Evolutionary conservation across 768 basidiomycete species (phyloP).

Genomic region (Russula dissimulans): DNA sequence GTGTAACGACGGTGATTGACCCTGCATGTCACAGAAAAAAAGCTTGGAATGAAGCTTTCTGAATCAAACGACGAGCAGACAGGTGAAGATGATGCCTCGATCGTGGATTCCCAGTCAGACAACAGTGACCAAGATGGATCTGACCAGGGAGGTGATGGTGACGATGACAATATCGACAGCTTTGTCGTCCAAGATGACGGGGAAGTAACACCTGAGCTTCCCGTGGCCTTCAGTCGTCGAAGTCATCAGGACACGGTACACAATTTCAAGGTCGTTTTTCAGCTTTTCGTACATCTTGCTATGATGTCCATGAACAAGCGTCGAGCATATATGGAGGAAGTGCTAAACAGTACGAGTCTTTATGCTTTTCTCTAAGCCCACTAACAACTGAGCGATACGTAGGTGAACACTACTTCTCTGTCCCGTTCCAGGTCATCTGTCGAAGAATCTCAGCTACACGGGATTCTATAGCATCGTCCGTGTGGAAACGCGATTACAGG

Average conservation of each 20-base stretch:
- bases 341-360: conserved; percentile 38
- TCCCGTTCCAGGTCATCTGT: conserved; percentile 56
- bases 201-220: conserved; percentile 39
- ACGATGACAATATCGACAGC: conserved; percentile 36
- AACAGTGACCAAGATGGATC: conserved; percentile 29
- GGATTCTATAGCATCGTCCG: conserved; percentile 74
- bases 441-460: conserved; percentile 61
- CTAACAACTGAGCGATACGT: conserved; percentile 18
- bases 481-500: conserved; percentile 70
- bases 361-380: neutral
- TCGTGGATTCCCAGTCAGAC: conserved; percentile 19
- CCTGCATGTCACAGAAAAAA: neutral
- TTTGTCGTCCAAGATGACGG: conserved; percentile 54
- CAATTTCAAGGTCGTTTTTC: conserved; percentile 83
- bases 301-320: conserved; percentile 47
- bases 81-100: conserved; percentile 23
- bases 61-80: conserved; percentile 20
- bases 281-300: conserved; percentile 77
- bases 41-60: conserved; percentile 12
- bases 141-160: conserved; percentile 32
- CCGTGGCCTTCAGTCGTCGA: conserved; percentile 72
- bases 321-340: conserved; percentile 43
- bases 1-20: neutral
- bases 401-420: conserved; percentile 63
- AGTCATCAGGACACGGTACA: conserved; percentile 65